Evolutionary conservation across 2,329 filamentous ascomycete species (phyloP).

Genomic region (Phaeosphaeria sp.): DNA sequence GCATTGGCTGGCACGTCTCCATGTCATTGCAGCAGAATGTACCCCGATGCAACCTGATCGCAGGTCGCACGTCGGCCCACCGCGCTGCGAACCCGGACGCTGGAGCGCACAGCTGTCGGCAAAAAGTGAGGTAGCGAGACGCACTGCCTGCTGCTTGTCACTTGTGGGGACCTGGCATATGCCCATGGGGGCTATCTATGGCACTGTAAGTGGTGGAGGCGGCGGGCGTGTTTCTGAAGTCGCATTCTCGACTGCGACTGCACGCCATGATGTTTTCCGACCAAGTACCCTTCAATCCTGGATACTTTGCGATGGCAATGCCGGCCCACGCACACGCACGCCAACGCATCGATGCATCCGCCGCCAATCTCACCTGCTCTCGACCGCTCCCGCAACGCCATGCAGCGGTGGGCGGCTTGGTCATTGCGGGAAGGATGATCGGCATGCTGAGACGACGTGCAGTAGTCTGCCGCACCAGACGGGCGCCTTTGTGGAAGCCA

Average conservation of each 20-base stretch:
- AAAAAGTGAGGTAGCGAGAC: constrained; percentile 13
- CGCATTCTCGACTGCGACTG: too few relatives aligned
- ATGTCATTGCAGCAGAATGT: constrained; percentile 9
- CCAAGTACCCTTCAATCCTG: not conserved
- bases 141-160: not conserved
- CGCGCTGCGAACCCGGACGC: constrained; percentile 20
- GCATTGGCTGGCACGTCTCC: constrained; percentile 13
- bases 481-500: constrained; percentile 3
- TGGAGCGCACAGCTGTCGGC: constrained; percentile 22
- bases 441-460: constrained; percentile 24
- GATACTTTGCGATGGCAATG: not conserved
- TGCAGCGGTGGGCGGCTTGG: not conserved
- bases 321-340: not conserved
- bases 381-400: not conserved
- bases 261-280: not conserved
- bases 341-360: not conserved
- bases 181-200: not conserved
- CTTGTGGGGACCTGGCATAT: not conserved
- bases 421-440: constrained; percentile 24
- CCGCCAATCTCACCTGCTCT: not conserved
- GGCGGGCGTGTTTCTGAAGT: not conserved
- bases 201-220: not conserved
- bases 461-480: constrained; percentile 18
- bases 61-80: constrained; percentile 18
- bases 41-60: constrained; percentile 15